These are phyloP conservation scores for Nyctanthes arbortristis DNA, from an alignment of 257 asterid species.

Conservation along the genomic window DNA sequence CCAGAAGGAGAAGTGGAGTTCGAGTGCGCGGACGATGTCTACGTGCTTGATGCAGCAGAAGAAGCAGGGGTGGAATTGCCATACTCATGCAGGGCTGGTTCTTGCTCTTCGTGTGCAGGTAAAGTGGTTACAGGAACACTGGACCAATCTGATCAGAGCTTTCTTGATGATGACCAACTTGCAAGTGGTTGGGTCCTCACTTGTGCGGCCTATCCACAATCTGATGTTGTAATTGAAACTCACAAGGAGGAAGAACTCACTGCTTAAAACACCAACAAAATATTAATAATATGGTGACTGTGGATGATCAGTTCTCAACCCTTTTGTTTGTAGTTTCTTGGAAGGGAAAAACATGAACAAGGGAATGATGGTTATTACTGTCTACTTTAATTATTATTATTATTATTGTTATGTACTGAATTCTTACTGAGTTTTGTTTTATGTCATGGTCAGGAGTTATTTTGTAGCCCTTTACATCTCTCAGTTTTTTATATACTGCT, in stretches of 20 bases:
- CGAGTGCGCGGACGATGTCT: constrained; percentile 42
- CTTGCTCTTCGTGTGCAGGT: constrained; percentile 89
- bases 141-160: constrained; percentile 74
- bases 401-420: too few relatives aligned
- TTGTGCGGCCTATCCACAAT: constrained; percentile 59
- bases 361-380: too few relatives aligned
- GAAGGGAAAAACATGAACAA: too few relatives aligned
- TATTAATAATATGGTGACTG: too few relatives aligned
- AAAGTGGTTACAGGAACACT: constrained; percentile 52
- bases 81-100: constrained; percentile 87
- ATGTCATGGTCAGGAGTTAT: neutral
- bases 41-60: constrained; percentile 81
- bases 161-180: constrained; percentile 74
- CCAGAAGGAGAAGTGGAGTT: constrained; percentile 46
- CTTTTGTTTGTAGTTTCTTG: too few relatives aligned
- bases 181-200: constrained; percentile 65
- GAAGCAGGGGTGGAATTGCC: constrained; percentile 63
- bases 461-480: too few relatives aligned
- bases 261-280: too few relatives aligned
- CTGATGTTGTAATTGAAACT: constrained; percentile 58
- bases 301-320: too few relatives aligned
- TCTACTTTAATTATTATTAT: too few relatives aligned
- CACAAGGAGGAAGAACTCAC: constrained; percentile 78
- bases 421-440: neutral
- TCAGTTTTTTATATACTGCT: too few relatives aligned